Evolutionary conservation across 768 basidiomycete species (phyloP).

Genomic region (Boletus subcaerulescens): DNA sequence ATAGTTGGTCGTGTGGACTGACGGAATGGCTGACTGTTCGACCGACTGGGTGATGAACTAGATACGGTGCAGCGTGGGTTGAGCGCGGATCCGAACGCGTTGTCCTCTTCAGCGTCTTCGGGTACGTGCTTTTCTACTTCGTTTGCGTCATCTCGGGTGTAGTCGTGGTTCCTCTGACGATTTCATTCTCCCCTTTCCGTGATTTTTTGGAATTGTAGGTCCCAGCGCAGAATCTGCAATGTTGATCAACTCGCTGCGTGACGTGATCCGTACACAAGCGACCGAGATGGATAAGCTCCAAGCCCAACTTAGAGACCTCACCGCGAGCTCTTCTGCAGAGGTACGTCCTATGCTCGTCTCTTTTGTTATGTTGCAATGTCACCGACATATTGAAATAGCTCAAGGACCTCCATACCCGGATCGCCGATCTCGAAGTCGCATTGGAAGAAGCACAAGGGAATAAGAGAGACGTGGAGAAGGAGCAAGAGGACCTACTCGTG

Average conservation of each 20-base stretch:
- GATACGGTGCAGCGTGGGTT: conserved; percentile 77
- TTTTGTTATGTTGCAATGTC: not conserved
- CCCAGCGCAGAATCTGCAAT: conserved; percentile 75
- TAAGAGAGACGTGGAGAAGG: conserved; percentile 84
- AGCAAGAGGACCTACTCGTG: conserved; percentile 94
- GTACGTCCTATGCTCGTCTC: conserved; percentile 20
- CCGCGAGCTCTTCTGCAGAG: conserved; percentile 38
- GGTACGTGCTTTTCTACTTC: conserved; percentile 38
- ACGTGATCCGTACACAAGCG: conserved; percentile 80
- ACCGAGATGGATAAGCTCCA: conserved; percentile 73
- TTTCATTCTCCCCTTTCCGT: too few species aligned
- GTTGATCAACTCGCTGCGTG: conserved; percentile 79
- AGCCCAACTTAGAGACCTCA: conserved; percentile 47
- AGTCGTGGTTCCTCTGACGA: not conserved
- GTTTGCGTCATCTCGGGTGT: not conserved
- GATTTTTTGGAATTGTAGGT: conserved; percentile 33
- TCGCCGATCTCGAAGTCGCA: conserved; percentile 45
- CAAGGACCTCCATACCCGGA: conserved; percentile 43
- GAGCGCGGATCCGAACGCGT: conserved; percentile 62
- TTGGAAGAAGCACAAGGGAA: conserved; percentile 57
- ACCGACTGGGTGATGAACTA: conserved; percentile 23
- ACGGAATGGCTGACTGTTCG: not conserved
- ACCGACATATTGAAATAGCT: conserved; percentile 31
- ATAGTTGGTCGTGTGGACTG: not conserved
- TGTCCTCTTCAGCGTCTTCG: conserved; percentile 51